These are phyloP conservation scores for Lactarius akahatsu DNA, from an alignment of 768 basidiomycete species.

Conservation along the genomic window DNA sequence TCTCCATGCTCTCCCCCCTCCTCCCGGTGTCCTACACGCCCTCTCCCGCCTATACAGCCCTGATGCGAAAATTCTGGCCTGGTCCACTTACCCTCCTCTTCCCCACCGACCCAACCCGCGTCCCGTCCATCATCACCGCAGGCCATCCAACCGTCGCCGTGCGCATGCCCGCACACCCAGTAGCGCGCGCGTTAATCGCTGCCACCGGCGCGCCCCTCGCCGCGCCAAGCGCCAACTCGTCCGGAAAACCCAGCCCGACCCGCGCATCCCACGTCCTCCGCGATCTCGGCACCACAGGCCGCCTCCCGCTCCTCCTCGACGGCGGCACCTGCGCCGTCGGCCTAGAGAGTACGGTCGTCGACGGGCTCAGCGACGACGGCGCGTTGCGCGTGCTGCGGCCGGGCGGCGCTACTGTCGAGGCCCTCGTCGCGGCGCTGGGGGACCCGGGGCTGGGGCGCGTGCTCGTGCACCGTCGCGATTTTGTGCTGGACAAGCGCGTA, in stretches of 20 bases:
- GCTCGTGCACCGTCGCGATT: constrained; percentile 80
- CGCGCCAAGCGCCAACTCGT: constrained; percentile 93
- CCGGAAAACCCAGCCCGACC: constrained; percentile 93
- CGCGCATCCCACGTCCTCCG: constrained; percentile 77
- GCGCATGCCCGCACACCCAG: constrained; percentile 91
- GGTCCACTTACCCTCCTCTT: constrained; percentile 92
- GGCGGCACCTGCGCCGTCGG: constrained; percentile 92
- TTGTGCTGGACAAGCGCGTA: constrained; percentile 54
- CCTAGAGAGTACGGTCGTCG: constrained; percentile 93
- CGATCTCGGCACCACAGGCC: constrained; percentile 68
- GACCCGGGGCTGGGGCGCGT: constrained; percentile 45
- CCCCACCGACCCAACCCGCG: constrained; percentile 57
- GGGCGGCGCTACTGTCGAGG: constrained; percentile 90
- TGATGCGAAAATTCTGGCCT: constrained; percentile 92
- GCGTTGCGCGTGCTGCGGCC: constrained; percentile 81
- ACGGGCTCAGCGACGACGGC: constrained; percentile 76
- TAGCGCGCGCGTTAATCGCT: constrained; percentile 87
- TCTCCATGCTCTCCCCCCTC: constrained; percentile 73
- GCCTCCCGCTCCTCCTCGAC: constrained; percentile 73
- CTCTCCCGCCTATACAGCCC: constrained; percentile 61
- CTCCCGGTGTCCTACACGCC: constrained; percentile 65
- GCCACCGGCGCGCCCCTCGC: constrained; percentile 74
- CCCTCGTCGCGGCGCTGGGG: constrained; percentile 58
- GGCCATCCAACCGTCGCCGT: constrained; percentile 80
- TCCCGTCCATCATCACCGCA: constrained; percentile 80